Base-by-base conservation (phyloP, 2,329 filamentous ascomycete genomes). In the Fusarium sp. region DNA sequence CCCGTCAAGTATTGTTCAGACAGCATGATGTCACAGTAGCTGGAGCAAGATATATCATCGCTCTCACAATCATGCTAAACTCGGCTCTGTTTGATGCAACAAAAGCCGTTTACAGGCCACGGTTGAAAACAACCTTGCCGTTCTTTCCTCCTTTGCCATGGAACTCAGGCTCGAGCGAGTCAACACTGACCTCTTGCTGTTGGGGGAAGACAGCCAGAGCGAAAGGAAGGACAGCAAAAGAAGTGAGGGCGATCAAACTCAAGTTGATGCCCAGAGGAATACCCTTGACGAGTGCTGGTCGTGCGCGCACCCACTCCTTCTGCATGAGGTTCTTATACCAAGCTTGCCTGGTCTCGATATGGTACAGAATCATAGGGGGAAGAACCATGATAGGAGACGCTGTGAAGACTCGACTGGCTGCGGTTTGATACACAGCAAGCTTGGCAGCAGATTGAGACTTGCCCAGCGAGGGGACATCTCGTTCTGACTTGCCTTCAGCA, bases 361-460 rank as follows among this genome's bases (percentile, higher is more conserved):
- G 87, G 56, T 98, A 92, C 59, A 99, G 87, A 27, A 97, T 83
- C 79, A 99, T 85, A 26, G 96, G 94, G 44, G 96, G 96, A 48
- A 99, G 86, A 17, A 97, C 94, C 96, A 99, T 99, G 83, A 99
- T 96, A 14, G 96, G 96, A 15, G 93, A 97, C 67, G 94, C 93
- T 82, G 98, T 99, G 76, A 98, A 86, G 65, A 98, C 95, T 65
- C 96, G 90, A 74, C 93, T 96, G 48, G 97, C 85, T 5, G 96
- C 96, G 50, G 96, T 99, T 85, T 99, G 95, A 67, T 91, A 92
- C 2, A 99, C 96, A 14, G 96, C 96, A 23, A 98, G 82, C 32
- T 91, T 93, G 14, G 96, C 96, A 3, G 96, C 96, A 79, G 91
- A 94, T 80, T 91, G 92, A 80, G 92, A 95, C 86, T 93, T 95